Evolutionary conservation across 768 basidiomycete species (phyloP).

Genomic region (Porpolomopsis calyptriformis): DNA sequence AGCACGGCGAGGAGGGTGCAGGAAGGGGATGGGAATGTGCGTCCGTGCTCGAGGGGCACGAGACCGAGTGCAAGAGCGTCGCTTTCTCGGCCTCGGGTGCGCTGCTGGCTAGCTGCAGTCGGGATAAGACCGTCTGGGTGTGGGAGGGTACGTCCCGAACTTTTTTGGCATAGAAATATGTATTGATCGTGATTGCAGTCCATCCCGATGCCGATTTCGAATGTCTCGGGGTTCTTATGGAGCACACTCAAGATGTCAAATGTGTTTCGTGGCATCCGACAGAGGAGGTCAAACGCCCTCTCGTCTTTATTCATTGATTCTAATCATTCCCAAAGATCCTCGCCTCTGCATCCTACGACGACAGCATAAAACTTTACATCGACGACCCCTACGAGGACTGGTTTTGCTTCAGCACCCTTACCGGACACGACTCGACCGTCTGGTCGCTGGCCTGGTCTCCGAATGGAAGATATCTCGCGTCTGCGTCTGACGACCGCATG

Average conservation of each 20-base stretch:
- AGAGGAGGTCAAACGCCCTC: slow-evolving; percentile 60
- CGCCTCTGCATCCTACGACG: slow-evolving; percentile 95
- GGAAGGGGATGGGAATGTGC: slow-evolving; percentile 79
- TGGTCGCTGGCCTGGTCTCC: slow-evolving; percentile 85
- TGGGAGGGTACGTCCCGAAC: slow-evolving; percentile 69
- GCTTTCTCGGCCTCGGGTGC: slow-evolving; percentile 71
- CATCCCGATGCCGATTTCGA: slow-evolving; percentile 91
- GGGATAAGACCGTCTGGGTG: slow-evolving; percentile 98
- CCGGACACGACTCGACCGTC: slow-evolving; percentile 78
- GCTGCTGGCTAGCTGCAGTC: slow-evolving; percentile 84
- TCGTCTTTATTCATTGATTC: slow-evolving; percentile 3
- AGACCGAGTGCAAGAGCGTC: slow-evolving; percentile 92
- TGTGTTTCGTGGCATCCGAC: slow-evolving; percentile 89
- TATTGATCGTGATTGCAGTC: slow-evolving; percentile 34
- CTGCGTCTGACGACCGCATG: slow-evolving; percentile 75
- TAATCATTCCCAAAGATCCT: too few species aligned
- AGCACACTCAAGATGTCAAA: slow-evolving; percentile 95
- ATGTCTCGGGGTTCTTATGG: slow-evolving; percentile 91
- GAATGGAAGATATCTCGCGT: slow-evolving; percentile 70
- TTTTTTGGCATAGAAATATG: background rate
- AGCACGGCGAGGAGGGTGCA: slow-evolving; percentile 27
- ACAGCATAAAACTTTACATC: slow-evolving; percentile 85
- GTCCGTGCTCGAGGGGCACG: slow-evolving; percentile 84
- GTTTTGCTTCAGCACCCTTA: slow-evolving; percentile 75
- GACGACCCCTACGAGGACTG: slow-evolving; percentile 95